Evolutionary conservation across 257 asterid species (phyloP).

Genomic region (Cinchona pubescens): DNA sequence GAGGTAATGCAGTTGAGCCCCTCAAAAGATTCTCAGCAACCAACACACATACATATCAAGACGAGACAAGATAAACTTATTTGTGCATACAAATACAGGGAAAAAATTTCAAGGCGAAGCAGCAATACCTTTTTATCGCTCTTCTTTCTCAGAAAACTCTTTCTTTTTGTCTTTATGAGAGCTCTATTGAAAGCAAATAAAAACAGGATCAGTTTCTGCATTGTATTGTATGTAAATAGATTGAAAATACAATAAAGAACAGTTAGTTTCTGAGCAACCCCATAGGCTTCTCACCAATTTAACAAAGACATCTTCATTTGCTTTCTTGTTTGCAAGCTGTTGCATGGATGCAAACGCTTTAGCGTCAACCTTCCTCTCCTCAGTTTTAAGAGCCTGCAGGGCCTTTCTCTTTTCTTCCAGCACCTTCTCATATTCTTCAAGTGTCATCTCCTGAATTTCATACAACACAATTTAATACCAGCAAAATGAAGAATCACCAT

Average conservation of each 20-base stretch:
- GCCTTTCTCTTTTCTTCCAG: constrained; percentile 81
- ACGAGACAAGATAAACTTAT: background rate
- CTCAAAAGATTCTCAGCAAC: constrained; percentile 5
- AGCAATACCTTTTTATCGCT: constrained; percentile 66
- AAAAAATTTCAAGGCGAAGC: background rate
- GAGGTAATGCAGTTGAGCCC: background rate
- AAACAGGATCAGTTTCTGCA: background rate
- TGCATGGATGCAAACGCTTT: constrained; percentile 80
- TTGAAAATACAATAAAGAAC: background rate
- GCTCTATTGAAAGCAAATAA: constrained; percentile 35
- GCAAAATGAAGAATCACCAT: background rate
- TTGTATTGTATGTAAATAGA: background rate
- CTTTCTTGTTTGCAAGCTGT: constrained; percentile 75
- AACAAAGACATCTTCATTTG: constrained; percentile 56
- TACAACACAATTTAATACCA: background rate
- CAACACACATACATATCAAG: background rate
- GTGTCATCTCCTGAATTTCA: constrained; percentile 71
- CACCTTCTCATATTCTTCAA: constrained; percentile 85
- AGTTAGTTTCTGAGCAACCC: constrained; percentile 2
- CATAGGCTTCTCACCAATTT: constrained; percentile 55
- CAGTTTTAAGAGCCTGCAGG: constrained; percentile 57
- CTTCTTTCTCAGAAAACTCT: constrained; percentile 77
- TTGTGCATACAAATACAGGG: background rate
- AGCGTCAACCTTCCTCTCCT: constrained; percentile 80
- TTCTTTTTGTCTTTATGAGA: constrained; percentile 76